Evolutionary conservation across 352 stramenopile species (phyloP), one percentile per base, ranked within the genome.

Genomic region (Globisporangium canariense): DNA sequence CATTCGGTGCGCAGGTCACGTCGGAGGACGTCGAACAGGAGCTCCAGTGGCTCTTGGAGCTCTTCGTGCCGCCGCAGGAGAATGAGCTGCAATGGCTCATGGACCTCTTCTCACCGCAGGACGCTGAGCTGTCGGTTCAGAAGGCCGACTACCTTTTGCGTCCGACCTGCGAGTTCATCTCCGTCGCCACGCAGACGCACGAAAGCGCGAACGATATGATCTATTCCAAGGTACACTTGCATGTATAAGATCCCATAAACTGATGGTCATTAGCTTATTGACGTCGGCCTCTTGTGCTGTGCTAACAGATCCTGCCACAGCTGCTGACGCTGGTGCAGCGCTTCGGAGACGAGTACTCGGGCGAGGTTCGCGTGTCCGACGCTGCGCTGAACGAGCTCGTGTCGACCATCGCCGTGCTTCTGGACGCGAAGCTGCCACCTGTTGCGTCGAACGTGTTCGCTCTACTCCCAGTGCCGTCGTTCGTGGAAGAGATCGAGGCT

Each of bases 141-240:
- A 70, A 60, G 20, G 50, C 80, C 36, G 87, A 90, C 68, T 75
- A 72, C 30, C 59, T 93, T 16, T 66, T 93, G 30, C 79, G 76
- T 16, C 84, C 82, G 1, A 64, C 74, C 18, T 91, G 82, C 52
- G 84, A 91, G 47, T 83, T 79, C 57, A 68, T 78, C 46, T 77
- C 79, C 8, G 84, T 93, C 34, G 80, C 72, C 6, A 67, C 86
- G 50, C 82, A 93, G 70, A 90, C 84, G 1, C 84, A 93, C 65
- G 64, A 67, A 5, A 55, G 62, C n/a, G 58, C 55, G 58, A 69
- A 68, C 11, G 54, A 73, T 30, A 59, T 65, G 1, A 86, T 92
- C 34, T 81, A 84, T 57, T 70, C 65, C 1, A 77, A 88, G 62
- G 69, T 82, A 50, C 22, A 40, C 36, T 4, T 8, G 2, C 9